Base-by-base conservation (phyloP, 1,284 basidiomycete genomes). In the Leccinum ambiguum region DNA sequence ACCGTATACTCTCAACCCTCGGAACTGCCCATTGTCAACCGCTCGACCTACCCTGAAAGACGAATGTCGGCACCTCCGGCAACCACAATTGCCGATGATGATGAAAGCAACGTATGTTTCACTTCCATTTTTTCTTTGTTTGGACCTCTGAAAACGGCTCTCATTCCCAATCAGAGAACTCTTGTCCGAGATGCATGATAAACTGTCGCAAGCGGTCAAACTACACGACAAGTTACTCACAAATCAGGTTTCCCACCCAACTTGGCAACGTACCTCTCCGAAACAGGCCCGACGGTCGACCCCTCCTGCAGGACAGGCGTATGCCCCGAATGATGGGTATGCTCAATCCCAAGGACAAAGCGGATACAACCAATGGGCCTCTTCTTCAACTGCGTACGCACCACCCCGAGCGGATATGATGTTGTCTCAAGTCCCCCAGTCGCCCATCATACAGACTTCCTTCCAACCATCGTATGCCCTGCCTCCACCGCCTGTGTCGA, bases 181-280 rank as follows among this genome's bases (percentile, higher is more conserved):
- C 30, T 30, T 30, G 30, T 30, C 30, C 30, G 30, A 30, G 30
- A 30, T 30, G 30, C 30, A 30, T 30, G 30, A 30, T 30, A 30
- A 30, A 30, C 30, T 30, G 30, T 30, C 30, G 30, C 30, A 30
- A 76, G 94, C 94, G 0, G 94, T 98, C 57, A 90, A 90, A 69
- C 79, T 97, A 3, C 98, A 97, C 75, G 95, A 97, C 71, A 85
- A 89, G 63, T 81, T 97, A 14, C 80, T 97, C 58, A 94, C 94
- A 43, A 87, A 94, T 63, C 96, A 97, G 71, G 80, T 96, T 3
- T 82, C 86, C 10, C 87, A 86, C 57, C 89, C 89, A 3, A 78
- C 84, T 39, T 91, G 90, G 88, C 73, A 67, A 41, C 80, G 85
- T 56, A 50, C 66, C 10, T 63, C 75, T 59, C 33, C 64, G 4